Base-by-base conservation (phyloP, 108 stramenopile genomes). In the Cyclotella kingstonii region DNA sequence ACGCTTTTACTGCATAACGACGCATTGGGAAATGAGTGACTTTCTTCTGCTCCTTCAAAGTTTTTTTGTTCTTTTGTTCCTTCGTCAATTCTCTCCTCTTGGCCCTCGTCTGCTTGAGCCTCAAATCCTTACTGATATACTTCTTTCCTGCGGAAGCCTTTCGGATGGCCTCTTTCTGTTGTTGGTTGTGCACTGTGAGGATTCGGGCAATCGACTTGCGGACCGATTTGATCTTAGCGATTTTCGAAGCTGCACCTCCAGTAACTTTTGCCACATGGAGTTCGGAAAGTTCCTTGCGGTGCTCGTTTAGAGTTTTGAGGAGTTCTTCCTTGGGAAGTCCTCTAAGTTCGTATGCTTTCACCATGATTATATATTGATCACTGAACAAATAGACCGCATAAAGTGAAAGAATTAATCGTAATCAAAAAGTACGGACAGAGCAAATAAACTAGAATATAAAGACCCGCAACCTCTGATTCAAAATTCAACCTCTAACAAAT, bases 211-310 rank as follows among this genome's bases (percentile, higher is more conserved):
- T 99, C 36, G 79, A 84, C 68, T 98, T 98, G 80, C 98, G 98
- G 40, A 99, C 97, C 44, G 72, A 80, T 75, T 94, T 90, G 88
- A 99, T 99, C 90, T 99, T 99, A 67, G 97, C 96, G 65, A 99
- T 92, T 85, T 99, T 99, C 52, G 93, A 90, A 19, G 95, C 95
- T 14, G 98, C 97, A 29, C 97, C 96, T 52, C 95, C 96, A 18
- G 97, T 98, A 22, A 99, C 97, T 85, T 99, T 92, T 62, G 97
- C 97, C 19, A 98, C 96, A 61, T 94, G 91, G 68, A 99, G 85
- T 62, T 86, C 87, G 31, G 87, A 66, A 41, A 98, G 89, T 61
- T 97, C 96, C 75, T 91, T 87, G 70, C 96, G 95, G 61, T 89
- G 82, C 41, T 98, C 97, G 64, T 81, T 77, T 53, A 99, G 93